Evolutionary conservation across 2,329 filamentous ascomycete species (phyloP), one percentile per base, ranked within the genome.

Genomic region (Bretziella fagacearum): DNA sequence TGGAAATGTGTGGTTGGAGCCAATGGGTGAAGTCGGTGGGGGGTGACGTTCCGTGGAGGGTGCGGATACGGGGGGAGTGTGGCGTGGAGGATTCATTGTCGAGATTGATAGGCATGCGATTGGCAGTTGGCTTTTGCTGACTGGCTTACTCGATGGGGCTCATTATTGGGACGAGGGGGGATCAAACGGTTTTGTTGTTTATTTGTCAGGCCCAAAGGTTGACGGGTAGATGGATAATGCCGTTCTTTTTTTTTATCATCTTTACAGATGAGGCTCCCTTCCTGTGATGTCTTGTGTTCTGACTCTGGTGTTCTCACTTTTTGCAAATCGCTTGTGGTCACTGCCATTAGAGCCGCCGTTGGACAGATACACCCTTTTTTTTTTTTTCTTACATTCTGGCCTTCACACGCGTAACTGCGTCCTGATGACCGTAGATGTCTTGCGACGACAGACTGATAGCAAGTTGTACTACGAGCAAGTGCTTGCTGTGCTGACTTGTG

Each of bases 141-240:
- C 36, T 29, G 42, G 27, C 40, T 94, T 93, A 96, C 89, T 94
- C 87, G 86, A 96, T 93, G 89, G 89, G 89, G 89, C 89, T 95
- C 86, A 96, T 94, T 95, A 85, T 95, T 82, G 89, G 86, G 74
- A 82, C 87, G 86, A 94, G 85, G 82, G 81, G 82, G 66, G 65
- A n/a, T n/a, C n/a, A n/a, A n/a, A n/a, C n/a, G n/a, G n/a, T n/a
- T n/a, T n/a, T n/a, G n/a, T n/a, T n/a, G n/a, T n/a, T n/a, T n/a
- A n/a, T n/a, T n/a, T n/a, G n/a, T n/a, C n/a, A n/a, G n/a, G n/a
- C n/a, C n/a, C n/a, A n/a, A 82, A 87, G 86, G 94, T 85, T 81
- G 81, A 82, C 66, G 64, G 62, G 65, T 59, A 58, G 61, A 37
- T n/a, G n/a, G n/a, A n/a, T n/a, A n/a, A n/a, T n/a, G n/a, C n/a